A percentile compares a stretch with the other conserved stretches of the same genome.
phyloP scores from a whole-genome alignment of 192 early-diverging fungal genomes.

The Backusella circina region DNA sequence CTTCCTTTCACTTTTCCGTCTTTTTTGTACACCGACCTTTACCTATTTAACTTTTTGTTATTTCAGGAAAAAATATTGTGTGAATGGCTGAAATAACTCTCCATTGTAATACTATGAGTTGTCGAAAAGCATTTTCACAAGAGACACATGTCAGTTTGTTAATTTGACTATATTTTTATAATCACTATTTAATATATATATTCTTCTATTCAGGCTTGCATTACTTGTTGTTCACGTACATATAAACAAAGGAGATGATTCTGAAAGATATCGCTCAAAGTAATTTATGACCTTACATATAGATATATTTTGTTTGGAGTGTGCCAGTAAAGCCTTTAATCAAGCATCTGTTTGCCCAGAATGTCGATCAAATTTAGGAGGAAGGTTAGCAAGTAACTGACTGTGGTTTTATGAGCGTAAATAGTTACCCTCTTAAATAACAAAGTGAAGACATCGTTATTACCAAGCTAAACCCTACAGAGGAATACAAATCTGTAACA shows the following conservation, averaged over 20 bases:
- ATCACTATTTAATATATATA: neutral
- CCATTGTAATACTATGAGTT: constrained; percentile 44
- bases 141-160: constrained; percentile 23
- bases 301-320: constrained; percentile 68
- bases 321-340: constrained; percentile 49
- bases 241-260: neutral
- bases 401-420: neutral
- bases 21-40: neutral
- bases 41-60: neutral
- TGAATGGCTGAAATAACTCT: constrained; percentile 24
- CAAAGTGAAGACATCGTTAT: constrained; percentile 53
- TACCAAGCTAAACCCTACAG: constrained; percentile 53
- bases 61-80: neutral
- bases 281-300: neutral
- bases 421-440: neutral
- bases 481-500: constrained; percentile 61
- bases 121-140: constrained; percentile 33
- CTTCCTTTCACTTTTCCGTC: neutral
- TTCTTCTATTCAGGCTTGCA: constrained; percentile 37
- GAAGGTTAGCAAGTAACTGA: constrained; percentile 36
- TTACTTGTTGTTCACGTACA: constrained; percentile 69
- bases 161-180: neutral
- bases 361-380: constrained; percentile 49
- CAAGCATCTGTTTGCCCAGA: constrained; percentile 57
- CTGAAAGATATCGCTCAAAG: neutral